Percentiles rank a stretch among this genome's conserved stretches.
phyloP scores from a whole-genome alignment of 2,329 filamentous ascomycete genomes.

The Trichoderma semiorbis region DNA sequence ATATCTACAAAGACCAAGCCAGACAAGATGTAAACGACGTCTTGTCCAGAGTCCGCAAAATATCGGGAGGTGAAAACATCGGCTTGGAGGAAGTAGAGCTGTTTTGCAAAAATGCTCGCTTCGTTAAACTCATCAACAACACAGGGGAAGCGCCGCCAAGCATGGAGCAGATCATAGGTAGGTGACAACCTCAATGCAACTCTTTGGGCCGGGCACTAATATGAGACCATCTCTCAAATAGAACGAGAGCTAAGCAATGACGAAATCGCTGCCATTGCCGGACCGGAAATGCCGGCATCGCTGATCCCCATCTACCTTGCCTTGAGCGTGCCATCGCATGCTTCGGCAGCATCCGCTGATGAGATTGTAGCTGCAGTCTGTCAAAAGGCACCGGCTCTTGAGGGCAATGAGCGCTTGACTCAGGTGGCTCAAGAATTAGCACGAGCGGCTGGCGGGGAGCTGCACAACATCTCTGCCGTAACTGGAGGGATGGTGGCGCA shows the following conservation, averaged over 20 bases:
- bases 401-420: constrained; percentile 46
- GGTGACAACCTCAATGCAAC: constrained; percentile 27
- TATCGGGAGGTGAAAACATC: constrained; percentile 50
- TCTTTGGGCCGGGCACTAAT: not conserved
- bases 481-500: constrained; percentile 94
- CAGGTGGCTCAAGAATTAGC: constrained; percentile 64
- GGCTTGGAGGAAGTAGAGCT: constrained; percentile 74
- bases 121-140: constrained; percentile 79
- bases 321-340: constrained; percentile 52
- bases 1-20: constrained; percentile 88
- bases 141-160: constrained; percentile 41
- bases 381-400: constrained; percentile 45
- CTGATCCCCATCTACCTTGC: constrained; percentile 68
- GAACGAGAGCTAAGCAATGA: constrained; percentile 55
- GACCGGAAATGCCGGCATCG: constrained; percentile 51
- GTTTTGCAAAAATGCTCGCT: constrained; percentile 93
- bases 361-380: constrained; percentile 51
- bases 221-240: constrained; percentile 28
- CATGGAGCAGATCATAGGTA: constrained; percentile 54
- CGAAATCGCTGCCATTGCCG: constrained; percentile 46
- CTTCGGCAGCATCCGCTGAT: constrained; percentile 42
- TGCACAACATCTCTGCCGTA: constrained; percentile 88
- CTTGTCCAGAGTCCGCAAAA: constrained; percentile 56
- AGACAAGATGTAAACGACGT: constrained; percentile 75
- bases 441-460: constrained; percentile 75